Conservation (phyloP, 169 alveolate species). For the Plasmodium gonderi region DNA sequence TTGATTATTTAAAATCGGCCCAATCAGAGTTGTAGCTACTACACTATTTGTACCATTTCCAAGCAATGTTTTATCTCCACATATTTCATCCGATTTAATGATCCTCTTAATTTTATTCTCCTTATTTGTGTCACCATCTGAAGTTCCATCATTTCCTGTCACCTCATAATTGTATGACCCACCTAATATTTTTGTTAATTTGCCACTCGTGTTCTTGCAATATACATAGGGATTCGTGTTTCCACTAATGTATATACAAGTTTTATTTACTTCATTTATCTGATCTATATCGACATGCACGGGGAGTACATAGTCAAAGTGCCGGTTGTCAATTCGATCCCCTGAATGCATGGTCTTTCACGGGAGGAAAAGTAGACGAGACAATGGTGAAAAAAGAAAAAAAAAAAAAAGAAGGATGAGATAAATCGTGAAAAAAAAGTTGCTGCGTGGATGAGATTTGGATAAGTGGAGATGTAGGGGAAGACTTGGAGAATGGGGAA, state of each 20-base stretch:
- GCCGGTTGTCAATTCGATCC: slow-evolving; percentile 33
- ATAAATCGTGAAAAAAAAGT: background rate
- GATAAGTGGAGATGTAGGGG: no score
- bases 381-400: background rate
- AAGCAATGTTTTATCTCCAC: background rate
- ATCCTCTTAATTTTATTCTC: background rate
- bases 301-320: slow-evolving; percentile 40
- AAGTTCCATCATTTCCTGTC: background rate
- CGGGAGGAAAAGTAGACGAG: no score
- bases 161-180: slow-evolving; percentile 24
- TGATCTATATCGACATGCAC: slow-evolving; percentile 58
- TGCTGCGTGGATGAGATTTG: no score
- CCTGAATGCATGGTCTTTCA: background rate
- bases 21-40: slow-evolving; percentile 30
- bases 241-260: slow-evolving; percentile 55
- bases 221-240: slow-evolving; percentile 26
- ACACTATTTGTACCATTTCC: slow-evolving; percentile 56
- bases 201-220: slow-evolving; percentile 41
- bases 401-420: background rate
- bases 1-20: slow-evolving; percentile 12
- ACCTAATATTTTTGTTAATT: slow-evolving; percentile 23
- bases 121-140: background rate
- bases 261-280: slow-evolving; percentile 46
- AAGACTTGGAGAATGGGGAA: background rate
- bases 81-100: background rate